phyloP scores from a whole-genome alignment of 176 grass and related monocot genomes.

The Hordeum vulgare region DNA sequence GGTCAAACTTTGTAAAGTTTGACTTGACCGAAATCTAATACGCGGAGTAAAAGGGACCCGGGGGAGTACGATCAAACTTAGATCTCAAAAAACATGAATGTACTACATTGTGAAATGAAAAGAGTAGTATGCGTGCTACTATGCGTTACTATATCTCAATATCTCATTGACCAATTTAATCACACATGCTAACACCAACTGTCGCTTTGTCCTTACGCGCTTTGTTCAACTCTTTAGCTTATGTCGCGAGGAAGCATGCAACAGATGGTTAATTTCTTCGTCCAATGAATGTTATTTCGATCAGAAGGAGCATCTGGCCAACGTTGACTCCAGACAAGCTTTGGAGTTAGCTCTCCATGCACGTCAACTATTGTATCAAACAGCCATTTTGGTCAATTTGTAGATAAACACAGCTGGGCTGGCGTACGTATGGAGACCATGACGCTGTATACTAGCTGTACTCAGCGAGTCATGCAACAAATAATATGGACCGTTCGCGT shows the following conservation, averaged over 20 bases:
- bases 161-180: not conserved
- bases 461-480: not conserved
- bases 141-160: not conserved
- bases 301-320: not conserved
- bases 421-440: not conserved
- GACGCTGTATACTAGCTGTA: not conserved
- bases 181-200: not conserved
- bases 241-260: not conserved
- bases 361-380: not conserved
- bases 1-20: no score
- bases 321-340: not conserved
- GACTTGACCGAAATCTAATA: no score
- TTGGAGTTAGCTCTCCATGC: not conserved
- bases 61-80: no score
- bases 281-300: not conserved
- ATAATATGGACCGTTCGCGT: not conserved
- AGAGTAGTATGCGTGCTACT: not conserved
- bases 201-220: not conserved
- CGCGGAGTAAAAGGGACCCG: no score
- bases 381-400: not conserved
- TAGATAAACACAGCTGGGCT: not conserved
- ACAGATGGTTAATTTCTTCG: no score
- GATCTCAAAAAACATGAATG: no score
- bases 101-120: no score
- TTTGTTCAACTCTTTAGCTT: not conserved